phyloP scores from a whole-genome alignment of 169 alveolate genomes.

The Besnoitia besnoiti region DNA sequence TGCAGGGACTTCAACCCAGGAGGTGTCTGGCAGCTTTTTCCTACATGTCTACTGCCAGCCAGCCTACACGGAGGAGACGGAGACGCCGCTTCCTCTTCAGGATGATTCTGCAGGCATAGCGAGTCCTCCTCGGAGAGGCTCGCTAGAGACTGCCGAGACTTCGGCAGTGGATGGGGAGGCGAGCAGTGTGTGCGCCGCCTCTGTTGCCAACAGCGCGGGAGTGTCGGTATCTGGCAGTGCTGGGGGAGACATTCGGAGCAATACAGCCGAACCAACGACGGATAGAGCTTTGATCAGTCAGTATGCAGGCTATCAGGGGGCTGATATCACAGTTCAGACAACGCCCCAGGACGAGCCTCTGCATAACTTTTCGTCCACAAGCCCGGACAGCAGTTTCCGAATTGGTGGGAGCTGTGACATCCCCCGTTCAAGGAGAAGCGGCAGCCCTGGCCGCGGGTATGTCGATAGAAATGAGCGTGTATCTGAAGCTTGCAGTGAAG shows the following conservation, averaged over 20 bases:
- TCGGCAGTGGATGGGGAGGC: background rate
- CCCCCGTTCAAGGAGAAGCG: background rate
- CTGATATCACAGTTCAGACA: too few species aligned
- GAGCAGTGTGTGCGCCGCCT: background rate
- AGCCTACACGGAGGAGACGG: background rate
- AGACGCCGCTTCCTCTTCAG: background rate
- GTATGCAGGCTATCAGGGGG: background rate
- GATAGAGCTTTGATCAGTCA: background rate
- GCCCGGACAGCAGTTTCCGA: background rate
- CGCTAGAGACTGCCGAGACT: background rate
- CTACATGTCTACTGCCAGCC: background rate
- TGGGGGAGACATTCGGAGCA: background rate
- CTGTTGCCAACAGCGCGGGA: background rate
- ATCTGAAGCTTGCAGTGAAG: background rate
- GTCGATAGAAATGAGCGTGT: background rate
- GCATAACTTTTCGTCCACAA: too few species aligned
- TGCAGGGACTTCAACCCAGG: background rate
- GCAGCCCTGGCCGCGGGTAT: background rate
- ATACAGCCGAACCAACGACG: background rate
- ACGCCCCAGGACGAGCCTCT: too few species aligned
- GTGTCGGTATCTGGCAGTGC: background rate
- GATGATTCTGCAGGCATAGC: background rate
- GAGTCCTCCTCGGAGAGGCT: background rate
- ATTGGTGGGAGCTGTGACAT: background rate
- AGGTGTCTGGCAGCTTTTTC: background rate